Evolutionary conservation across 176 grass and related monocot species (phyloP), one percentile per base, ranked within the genome.

Genomic region (Hyparrhenia diplandra): DNA sequence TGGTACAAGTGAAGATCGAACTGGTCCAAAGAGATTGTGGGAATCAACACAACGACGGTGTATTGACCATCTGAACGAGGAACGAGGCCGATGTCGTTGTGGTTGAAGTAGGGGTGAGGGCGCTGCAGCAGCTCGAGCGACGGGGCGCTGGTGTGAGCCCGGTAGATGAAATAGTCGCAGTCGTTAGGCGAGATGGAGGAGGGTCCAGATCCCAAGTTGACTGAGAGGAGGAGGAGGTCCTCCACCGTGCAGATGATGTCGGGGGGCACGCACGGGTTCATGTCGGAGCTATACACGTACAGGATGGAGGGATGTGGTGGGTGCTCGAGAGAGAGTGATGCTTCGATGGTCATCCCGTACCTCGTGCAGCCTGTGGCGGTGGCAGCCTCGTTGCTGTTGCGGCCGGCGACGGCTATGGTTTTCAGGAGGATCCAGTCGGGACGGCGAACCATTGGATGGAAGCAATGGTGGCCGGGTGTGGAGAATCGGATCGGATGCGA

Each of bases 1-100:
- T 82, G 18, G 18, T 61, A 35, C 11, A 61, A 0, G 10, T 32
- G 13, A 7, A 82, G 18, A 0, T 78, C 0, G 67, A 16, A 32
- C 24, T 14, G 25, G 40, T 9, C 0, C 0, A 0, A 2, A 1
- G 4, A 27, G 0, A 0, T 0, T 40, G 25, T 42, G 1, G 6
- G 0, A 4, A 17, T 1, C 52, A 81, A 32, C 23, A 54, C 23
- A 20, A 68, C 80, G 18, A 73, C 12, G 27, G 52, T 82, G 54
- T 35, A 73, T 0, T 35, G 6, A 0, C 63, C 31, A 3, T n/a
- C 80, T 0, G 23, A 1, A 2, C 80, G 80, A 32, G 68, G 54
- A 31, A 66, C 16, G 31, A 75, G 3, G 16, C 71, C 59, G 14
- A 21, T 32, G 0, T 20, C 5, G 23, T 0, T 0, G 13, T 2